Base-by-base conservation (phyloP, 768 basidiomycete species). In the Pleurotus tuoliensis region DNA sequence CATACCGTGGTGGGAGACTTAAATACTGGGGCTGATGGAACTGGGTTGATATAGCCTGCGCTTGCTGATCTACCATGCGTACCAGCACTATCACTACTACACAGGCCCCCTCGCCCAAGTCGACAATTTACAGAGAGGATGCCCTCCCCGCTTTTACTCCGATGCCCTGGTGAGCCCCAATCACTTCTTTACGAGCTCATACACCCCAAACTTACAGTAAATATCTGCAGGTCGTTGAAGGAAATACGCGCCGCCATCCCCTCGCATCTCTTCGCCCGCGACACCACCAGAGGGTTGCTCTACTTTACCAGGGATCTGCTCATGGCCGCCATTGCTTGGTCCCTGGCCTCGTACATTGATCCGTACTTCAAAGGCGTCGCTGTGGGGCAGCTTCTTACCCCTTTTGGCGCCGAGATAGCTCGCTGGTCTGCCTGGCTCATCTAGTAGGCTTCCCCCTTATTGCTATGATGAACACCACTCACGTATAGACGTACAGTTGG, bases 201-300 rank as follows among this genome's bases (percentile, higher is more conserved):
- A 34, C 30, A 34, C 30, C 30, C 30, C 30, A 11, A 34, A 34
- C 30, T 34, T 34, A 34, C 11, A 11, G 9, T 34, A 9, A 34
- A 11, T 11, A 2, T 34, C 30, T 47, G 25, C 47, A 81, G 79
- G 78, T 71, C 77, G 27, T 67, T 82, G 34, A 74, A 76, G 56
- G 76, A 82, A 58, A 82, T 83, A 46, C 73, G 78, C 18, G 73
- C 68, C 38, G 78, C 77, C 9, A 80, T 83, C 41, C 81, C 82
- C 3, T 57, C 73, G 5, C 71, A 71, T 22, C 69, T 73, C 45
- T 82, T 82, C 59, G 66, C 73, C 8, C 71, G 78, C n/a, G 68
- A 76, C 53, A 77, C 77, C 0, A 44, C 45, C 0, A 70, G 69
- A 54, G 76, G 80, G 5, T 57, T 81, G 1, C 56, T 69, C 3